These are phyloP conservation scores for Rosa lucieae DNA, from an alignment of 306 rosid genomes.

Conservation along the genomic window DNA sequence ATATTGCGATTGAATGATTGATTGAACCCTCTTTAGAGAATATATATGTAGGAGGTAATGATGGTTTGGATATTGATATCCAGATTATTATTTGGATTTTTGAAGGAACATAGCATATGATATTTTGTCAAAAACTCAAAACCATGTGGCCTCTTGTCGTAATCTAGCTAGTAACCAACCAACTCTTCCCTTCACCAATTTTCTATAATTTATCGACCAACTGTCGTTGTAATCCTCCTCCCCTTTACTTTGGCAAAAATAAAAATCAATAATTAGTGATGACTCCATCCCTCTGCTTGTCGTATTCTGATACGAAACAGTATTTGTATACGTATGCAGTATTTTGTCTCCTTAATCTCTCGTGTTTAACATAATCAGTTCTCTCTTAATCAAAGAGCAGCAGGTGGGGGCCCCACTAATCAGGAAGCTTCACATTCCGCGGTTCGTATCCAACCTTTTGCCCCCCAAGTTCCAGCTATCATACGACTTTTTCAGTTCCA, in stretches of 20 bases:
- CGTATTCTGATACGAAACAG: background rate
- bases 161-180: background rate
- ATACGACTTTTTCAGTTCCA: background rate
- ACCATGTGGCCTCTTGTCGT: background rate
- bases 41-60: no score
- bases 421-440: background rate
- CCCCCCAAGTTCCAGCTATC: conserved; percentile 21
- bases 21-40: no score
- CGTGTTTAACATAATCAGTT: background rate
- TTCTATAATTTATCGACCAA: background rate
- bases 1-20: no score
- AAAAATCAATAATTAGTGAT: background rate
- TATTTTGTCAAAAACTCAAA: background rate
- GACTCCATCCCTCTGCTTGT: background rate
- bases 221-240: conserved; percentile 4
- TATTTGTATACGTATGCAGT: background rate
- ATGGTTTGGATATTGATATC: no score
- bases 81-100: background rate
- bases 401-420: conserved; percentile 3
- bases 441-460: conserved; percentile 20
- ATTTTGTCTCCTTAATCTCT: background rate
- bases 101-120: background rate
- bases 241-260: background rate
- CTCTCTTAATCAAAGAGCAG: background rate
- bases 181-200: background rate